These are phyloP conservation scores for Plasmodium fragile DNA, from an alignment of 169 alveolate species.

Conservation along the genomic window DNA sequence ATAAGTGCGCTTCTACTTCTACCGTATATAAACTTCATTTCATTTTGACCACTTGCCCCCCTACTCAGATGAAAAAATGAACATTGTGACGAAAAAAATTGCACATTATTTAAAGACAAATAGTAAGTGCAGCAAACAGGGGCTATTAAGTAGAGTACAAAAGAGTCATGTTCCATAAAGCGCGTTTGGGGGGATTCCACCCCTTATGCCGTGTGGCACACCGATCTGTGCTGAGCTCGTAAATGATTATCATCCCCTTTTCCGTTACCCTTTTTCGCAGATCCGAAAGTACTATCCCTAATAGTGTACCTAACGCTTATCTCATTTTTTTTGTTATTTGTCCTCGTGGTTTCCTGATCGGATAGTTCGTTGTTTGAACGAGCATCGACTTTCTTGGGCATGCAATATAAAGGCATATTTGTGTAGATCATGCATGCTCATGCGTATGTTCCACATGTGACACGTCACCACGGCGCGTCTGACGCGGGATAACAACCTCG, in stretches of 20 bases:
- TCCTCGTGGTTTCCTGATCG: slow-evolving; percentile 30
- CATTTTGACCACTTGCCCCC: not conserved
- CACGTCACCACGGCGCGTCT: not conserved
- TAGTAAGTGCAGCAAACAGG: slow-evolving; percentile 51
- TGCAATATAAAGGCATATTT: not conserved
- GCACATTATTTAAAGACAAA: slow-evolving; percentile 74
- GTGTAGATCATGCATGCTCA: not conserved
- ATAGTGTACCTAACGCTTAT: slow-evolving; percentile 38
- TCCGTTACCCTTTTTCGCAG: slow-evolving; percentile 10
- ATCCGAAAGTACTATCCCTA: slow-evolving; percentile 35
- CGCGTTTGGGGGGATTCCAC: not conserved
- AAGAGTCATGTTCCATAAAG: not conserved
- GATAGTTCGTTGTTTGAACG: not conserved
- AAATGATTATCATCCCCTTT: slow-evolving; percentile 5
- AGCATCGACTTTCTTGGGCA: not conserved
- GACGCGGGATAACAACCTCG: not conserved
- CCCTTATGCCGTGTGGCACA: not conserved
- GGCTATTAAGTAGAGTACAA: not conserved
- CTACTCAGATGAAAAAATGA: slow-evolving; percentile 80
- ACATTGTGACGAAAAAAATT: slow-evolving; percentile 78
- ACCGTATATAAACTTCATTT: not conserved
- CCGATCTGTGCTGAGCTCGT: slow-evolving; percentile 1
- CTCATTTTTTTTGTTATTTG: slow-evolving; percentile 26
- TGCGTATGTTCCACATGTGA: not conserved
- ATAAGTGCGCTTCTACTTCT: not conserved